Base-by-base conservation (phyloP, 148 eudicot genomes). In the Spergularia bocconei region DNA sequence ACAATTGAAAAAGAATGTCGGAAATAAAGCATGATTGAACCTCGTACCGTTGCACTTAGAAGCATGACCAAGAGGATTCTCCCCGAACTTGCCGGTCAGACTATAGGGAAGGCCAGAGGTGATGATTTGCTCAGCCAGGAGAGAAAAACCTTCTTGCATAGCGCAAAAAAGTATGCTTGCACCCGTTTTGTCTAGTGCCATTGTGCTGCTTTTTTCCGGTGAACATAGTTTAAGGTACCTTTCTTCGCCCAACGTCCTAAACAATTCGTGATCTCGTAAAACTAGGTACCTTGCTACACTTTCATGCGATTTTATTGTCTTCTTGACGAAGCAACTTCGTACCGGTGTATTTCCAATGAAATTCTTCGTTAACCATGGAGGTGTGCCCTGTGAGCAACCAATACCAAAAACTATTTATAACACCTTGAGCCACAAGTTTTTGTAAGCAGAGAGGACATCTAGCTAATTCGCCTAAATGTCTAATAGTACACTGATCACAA, bases 51-150 rank as follows among this genome's bases (percentile, higher is more conserved):
- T 69, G 72, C 72, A 69, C 11, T 69, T 69, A 6, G 72, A 69
- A 51, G 72, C 72, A 25, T 69, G 58, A 59, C 52, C 58, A 48
- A 69, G 72, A 51, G 72, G 72, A 53, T 69, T 69, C 29, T 50
- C 58, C 44, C 72, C 72, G 16, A 51, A 51, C 58, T 39, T 50
- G 25, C 72, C 72, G 2, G 41, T 69, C 0, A 69, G 39, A 23
- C 58, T 69, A 5, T 69, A 69, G 7, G 72, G 72, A 23, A 69
- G 58, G 15, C 13, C 58, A 0, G 72, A 69, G 1, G 41, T 69
- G 20, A 69, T 57, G 13, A 69, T 69, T 25, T 69, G 72, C 4
- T 21, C 72, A 13, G 72, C 72, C 57, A 69, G 16, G 9, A 69
- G 13, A 1, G 72, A 51, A 16, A 69, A 69, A 20, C 72, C 72